Conservation (phyloP, 352 stramenopile genomes). For the Phytopythium vexans region DNA sequence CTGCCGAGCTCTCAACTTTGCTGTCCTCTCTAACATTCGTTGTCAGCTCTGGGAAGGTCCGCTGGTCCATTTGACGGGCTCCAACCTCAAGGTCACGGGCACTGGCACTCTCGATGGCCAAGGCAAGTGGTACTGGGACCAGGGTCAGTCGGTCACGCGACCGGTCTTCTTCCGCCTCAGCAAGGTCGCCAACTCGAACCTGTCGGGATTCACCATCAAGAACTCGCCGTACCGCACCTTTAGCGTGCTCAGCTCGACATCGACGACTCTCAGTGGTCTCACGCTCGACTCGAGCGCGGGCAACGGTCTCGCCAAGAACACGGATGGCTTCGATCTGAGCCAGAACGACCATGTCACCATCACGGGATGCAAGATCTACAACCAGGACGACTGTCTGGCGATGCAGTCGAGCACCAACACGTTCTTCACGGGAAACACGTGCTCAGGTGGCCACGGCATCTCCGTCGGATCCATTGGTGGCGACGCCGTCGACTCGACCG, state of each 20-base stretch:
- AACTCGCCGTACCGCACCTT: constrained; percentile 42
- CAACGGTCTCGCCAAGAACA: constrained; percentile 13
- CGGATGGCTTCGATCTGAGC: constrained; percentile 23
- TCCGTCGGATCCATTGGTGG: constrained; percentile 21
- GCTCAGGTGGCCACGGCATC: constrained; percentile 15
- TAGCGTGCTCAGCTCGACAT: constrained; percentile 23
- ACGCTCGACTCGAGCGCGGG: constrained; percentile 18
- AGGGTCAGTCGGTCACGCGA: constrained; percentile 17
- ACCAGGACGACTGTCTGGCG: constrained; percentile 24
- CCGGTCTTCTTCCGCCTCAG: constrained; percentile 24
- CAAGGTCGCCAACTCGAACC: constrained; percentile 14
- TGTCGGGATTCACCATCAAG: constrained; percentile 39
- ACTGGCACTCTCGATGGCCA: constrained; percentile 22
- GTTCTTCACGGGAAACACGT: constrained; percentile 18
- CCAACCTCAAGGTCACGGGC: constrained; percentile 18
- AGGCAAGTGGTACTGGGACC: constrained; percentile 19
- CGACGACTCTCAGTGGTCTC: constrained; percentile 16
- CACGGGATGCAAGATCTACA: constrained; percentile 20
- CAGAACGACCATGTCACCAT: constrained; percentile 20
- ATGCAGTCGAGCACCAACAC: constrained; percentile 28
- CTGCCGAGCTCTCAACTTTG: too few relatives aligned
- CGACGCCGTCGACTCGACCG: constrained; percentile 10
- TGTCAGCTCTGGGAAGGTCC: constrained; percentile 25
- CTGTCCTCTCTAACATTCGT: too few relatives aligned
- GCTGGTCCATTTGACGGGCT: constrained; percentile 23